A percentile compares a stretch with the other conserved stretches of the same genome.
Evolutionary conservation across 2,329 filamentous ascomycete genomes (phyloP).

Genomic region (Colletotrichum gigasporum): DNA sequence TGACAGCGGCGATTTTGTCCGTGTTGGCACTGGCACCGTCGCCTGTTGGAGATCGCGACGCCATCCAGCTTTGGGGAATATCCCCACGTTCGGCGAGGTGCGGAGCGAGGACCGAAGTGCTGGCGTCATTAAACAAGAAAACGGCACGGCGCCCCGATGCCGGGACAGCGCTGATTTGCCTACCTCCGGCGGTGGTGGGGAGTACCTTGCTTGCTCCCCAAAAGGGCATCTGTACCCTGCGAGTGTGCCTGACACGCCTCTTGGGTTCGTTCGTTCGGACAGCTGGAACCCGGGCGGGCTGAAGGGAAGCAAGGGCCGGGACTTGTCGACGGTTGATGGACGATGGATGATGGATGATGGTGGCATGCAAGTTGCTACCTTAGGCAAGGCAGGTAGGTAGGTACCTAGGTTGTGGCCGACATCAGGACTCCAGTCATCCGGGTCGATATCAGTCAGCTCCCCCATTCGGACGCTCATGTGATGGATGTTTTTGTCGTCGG

Average conservation of each 20-base stretch:
- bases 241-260: neutral
- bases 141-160: conserved; percentile 1
- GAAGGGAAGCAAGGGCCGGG: neutral
- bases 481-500: neutral
- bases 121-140: conserved; percentile 9
- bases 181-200: neutral
- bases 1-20: conserved; percentile 13
- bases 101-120: conserved; percentile 4
- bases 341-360: neutral
- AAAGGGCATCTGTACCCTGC: neutral
- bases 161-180: conserved; percentile 5
- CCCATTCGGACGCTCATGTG: conserved; percentile 10
- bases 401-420: neutral
- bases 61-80: conserved; percentile 2
- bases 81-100: conserved; percentile 7
- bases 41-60: neutral
- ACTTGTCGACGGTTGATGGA: neutral
- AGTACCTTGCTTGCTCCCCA: neutral
- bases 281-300: neutral
- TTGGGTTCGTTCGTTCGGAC: neutral
- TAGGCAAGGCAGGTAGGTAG: neutral
- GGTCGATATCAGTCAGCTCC: conserved; percentile 2
- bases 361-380: neutral
- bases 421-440: conserved; percentile 1
- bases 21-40: neutral